Evolutionary conservation across 164 flowering plant species (phyloP).

Genomic region (Platanus orientalis): DNA sequence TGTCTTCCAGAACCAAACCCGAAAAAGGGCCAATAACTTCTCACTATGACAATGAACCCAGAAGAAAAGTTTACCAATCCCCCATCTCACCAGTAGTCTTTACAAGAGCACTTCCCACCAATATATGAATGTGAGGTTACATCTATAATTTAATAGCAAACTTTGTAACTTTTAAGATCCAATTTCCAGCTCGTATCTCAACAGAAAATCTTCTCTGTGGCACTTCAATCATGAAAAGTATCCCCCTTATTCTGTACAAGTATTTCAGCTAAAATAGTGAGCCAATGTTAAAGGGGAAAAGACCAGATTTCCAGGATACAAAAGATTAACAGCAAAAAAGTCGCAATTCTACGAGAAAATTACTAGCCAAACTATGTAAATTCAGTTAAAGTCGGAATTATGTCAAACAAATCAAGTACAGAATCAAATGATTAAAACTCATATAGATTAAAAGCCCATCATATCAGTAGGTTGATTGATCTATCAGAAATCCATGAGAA

Average conservation of each 20-base stretch:
- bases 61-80: neutral
- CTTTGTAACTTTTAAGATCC: neutral
- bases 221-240: neutral
- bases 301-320: neutral
- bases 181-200: conserved; percentile 1
- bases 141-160: neutral
- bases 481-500: too few relatives aligned
- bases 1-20: neutral
- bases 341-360: too few relatives aligned
- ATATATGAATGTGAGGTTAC: neutral
- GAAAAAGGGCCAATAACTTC: neutral
- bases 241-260: conserved; percentile 9
- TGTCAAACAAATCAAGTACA: too few relatives aligned
- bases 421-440: too few relatives aligned
- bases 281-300: neutral
- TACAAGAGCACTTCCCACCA: neutral
- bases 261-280: neutral
- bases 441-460: too few relatives aligned
- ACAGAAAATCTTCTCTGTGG: conserved; percentile 3
- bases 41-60: neutral
- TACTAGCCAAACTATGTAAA: too few relatives aligned
- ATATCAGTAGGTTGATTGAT: too few relatives aligned
- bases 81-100: neutral
- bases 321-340: neutral
- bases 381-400: neutral